Base-by-base conservation (phyloP, 306 rosid genomes). In the Cyamopsis tetragonoloba region DNA sequence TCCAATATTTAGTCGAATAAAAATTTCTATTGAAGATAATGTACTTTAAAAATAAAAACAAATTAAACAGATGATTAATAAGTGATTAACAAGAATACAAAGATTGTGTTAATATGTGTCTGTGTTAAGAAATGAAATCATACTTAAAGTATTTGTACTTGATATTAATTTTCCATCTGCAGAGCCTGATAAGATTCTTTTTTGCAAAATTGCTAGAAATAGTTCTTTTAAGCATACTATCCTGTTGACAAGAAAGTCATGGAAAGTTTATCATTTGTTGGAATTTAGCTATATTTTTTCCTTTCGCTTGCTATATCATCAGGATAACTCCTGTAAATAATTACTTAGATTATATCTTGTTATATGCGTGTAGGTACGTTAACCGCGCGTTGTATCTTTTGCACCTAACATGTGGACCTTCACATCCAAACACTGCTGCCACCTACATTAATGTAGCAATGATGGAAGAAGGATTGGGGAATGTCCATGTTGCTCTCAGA, bases 401-500 rank as follows among this genome's bases (percentile, higher is more conserved):
- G 84, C 98, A 93, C 82, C 74, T 93, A 51, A 93, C 97, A 4
- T 93, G 96, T 59, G 98, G 98, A 66, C 98, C 98, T 23, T 93
- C 98, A 70, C 98, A 93, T 88, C 98, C 98, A 66, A 93, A 93
- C 80, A 93, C 98, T 46, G 98, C 98, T 71, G 98, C 98, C 35
- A 93, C 98, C 31, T 93, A 93, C 78, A 93, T 93, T 49, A 93
- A 93, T 66, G 97, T 93, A 50, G 98, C 98, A 50, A 93, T 93
- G 98, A 93, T 93, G 98, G 98, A 93, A 83, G 98, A 89, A 89
- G 97, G 98, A 67, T 72, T 93, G 81, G 98, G 97, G 69, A 93
- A 93, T 61, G 97, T 86, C 71, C 97, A 89, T 79, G 95, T 89
- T 77, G 98, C 98, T 75, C 86, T 93, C 64, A 84, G 98, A 79